Evolutionary conservation across 441 rosid species (phyloP).

Genomic region (Pelargonium citronellum): DNA sequence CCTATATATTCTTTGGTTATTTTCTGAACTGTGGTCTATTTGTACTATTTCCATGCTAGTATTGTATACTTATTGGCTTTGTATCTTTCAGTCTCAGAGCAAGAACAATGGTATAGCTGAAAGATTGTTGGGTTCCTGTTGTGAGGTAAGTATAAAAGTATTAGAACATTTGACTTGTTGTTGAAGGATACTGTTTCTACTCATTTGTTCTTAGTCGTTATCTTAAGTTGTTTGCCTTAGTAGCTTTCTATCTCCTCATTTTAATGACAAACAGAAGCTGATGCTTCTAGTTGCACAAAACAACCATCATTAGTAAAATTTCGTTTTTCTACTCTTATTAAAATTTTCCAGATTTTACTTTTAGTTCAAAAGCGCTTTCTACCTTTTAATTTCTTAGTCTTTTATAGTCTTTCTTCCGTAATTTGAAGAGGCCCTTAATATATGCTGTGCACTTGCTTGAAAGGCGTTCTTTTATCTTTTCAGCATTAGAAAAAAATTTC

Average conservation of each 20-base stretch:
- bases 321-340: not conserved
- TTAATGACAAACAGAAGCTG: not conserved
- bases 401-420: not conserved
- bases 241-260: not conserved
- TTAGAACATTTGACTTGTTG: not conserved
- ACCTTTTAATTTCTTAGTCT: not conserved
- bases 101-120: conserved; percentile 62
- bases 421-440: not conserved
- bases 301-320: not conserved
- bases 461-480: not conserved
- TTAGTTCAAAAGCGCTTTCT: not conserved
- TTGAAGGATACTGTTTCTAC: not conserved
- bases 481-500: not conserved
- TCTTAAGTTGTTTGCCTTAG: not conserved
- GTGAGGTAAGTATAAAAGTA: conserved; percentile 57
- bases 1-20: not conserved
- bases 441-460: not conserved
- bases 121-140: conserved; percentile 59
- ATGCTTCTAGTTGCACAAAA: not conserved
- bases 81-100: conserved; percentile 44
- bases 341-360: not conserved
- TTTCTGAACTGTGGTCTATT: not conserved
- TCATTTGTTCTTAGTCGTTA: not conserved
- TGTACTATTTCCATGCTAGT: conserved; percentile 10
- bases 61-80: conserved; percentile 19